These are phyloP conservation scores for Cutaneotrichosporon mucoides DNA, from an alignment of 1,284 basidiomycete species.

Conservation along the genomic window DNA sequence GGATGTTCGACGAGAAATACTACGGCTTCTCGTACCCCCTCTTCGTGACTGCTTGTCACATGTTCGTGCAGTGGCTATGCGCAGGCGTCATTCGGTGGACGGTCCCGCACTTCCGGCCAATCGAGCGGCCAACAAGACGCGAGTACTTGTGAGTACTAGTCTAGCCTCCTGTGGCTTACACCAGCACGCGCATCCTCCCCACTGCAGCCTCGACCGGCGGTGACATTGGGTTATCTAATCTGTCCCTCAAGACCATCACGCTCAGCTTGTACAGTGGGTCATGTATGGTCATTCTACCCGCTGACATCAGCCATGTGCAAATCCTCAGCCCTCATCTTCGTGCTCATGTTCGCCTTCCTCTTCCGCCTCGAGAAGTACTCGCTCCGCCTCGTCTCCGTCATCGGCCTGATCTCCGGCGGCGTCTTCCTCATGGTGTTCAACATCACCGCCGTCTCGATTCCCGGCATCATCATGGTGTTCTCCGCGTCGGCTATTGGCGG, in stretches of 20 bases:
- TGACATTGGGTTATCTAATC: constrained; percentile 92
- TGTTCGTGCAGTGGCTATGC: constrained; percentile 81
- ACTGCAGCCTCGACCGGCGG: constrained; percentile 82
- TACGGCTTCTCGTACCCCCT: constrained; percentile 88
- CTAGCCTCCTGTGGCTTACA: neutral
- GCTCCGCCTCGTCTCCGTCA: constrained; percentile 77
- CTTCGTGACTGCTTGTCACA: constrained; percentile 88
- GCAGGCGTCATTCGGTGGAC: constrained; percentile 63
- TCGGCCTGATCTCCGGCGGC: constrained; percentile 80
- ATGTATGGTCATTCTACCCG: neutral
- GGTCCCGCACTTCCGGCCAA: constrained; percentile 69
- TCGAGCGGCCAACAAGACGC: constrained; percentile 58
- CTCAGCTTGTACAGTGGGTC: constrained; percentile 90
- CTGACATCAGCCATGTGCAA: constrained; percentile 85
- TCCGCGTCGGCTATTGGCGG: constrained; percentile 84
- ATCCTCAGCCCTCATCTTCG: constrained; percentile 91
- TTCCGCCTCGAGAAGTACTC: constrained; percentile 86
- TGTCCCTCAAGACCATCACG: constrained; percentile 87
- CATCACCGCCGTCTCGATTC: constrained; percentile 82
- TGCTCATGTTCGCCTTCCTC: constrained; percentile 90
- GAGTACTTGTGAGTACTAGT: constrained; percentile 71
- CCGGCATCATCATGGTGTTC: constrained; percentile 83
- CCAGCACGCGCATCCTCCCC: constrained; percentile 75
- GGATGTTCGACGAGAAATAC: constrained; percentile 87
- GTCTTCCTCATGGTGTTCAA: constrained; percentile 93